Base-by-base conservation (phyloP, 225 moss, liverwort and hornwort genomes). In the Lunularia cruciata region DNA sequence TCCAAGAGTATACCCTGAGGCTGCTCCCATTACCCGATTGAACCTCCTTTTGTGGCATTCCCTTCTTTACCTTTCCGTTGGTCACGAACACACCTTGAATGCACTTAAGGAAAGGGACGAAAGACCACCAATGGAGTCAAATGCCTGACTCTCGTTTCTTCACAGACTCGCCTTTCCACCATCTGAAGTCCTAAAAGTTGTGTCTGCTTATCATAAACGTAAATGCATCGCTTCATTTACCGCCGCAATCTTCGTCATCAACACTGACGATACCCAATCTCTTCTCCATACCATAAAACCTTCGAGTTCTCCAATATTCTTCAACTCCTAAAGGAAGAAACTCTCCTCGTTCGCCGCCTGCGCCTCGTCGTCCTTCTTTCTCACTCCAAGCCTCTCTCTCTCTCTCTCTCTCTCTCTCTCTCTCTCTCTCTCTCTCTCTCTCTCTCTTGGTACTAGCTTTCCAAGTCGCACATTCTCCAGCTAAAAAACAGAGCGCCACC, bases 11-110 rank as follows among this genome's bases (percentile, higher is more conserved):
- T 74, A 70, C 58, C 47, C 73, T 40, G 65, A 54, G 48, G 59
- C 66, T 61, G 77, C 77, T 82, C 81, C 81, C 81, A 82, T 82
- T 77, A 77, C 77, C 81, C 81, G 70, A 73, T 55, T 52, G 65
- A 23, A 63, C 67, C 72, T 47, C 73, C 66, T 54, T 60, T 73
- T 48, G 60, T 74, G 73, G 81, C 81, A 82, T 82, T 77, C 77
- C 81, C 76, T 67, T 66, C 34, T 46, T 60, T n/a, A n/a, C n/a
- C n/a, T n/a, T n/a, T 47, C 10, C 28, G 42, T 65, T 40, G 27
- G 19, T 22, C 46, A 30, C 45, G 30, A 16, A 45, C n/a, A n/a
- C n/a, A n/a, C n/a, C 12, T n/a, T n/a, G n/a, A n/a, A n/a, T n/a
- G n/a, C n/a, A n/a, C n/a, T n/a, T n/a, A n/a, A 8, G 26, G 45